Evolutionary conservation across 129 eudicot genomes (phyloP).

Genomic region (Mikania micrantha): DNA sequence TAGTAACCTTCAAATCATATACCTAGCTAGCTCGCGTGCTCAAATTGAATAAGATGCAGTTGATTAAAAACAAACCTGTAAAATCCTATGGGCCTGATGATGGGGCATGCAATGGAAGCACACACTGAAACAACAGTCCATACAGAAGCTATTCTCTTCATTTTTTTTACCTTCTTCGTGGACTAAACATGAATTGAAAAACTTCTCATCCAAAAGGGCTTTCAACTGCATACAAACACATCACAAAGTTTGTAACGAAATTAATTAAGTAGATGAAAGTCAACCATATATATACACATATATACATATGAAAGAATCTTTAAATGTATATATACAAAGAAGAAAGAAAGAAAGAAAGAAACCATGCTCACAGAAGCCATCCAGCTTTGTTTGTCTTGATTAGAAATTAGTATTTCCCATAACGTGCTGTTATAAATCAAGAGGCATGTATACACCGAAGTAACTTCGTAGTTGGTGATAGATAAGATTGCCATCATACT

Average conservation of each 20-base stretch:
- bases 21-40: not conserved
- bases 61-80: not conserved
- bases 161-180: slow-evolving; percentile 21
- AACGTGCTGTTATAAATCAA: too few relatives aligned
- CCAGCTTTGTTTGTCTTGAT: too few relatives aligned
- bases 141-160: slow-evolving; percentile 25
- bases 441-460: too few relatives aligned
- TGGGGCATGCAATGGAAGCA: slow-evolving; percentile 17
- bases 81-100: slow-evolving; percentile 11
- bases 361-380: too few relatives aligned
- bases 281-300: too few relatives aligned
- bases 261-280: too few relatives aligned
- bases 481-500: not conserved
- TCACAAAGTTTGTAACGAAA: not conserved
- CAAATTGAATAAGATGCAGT: not conserved
- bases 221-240: not conserved
- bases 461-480: not conserved
- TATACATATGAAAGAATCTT: too few relatives aligned
- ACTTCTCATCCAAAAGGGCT: slow-evolving; percentile 19
- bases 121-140: slow-evolving; percentile 27
- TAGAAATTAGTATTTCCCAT: too few relatives aligned
- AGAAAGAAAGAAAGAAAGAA: too few relatives aligned
- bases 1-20: too few relatives aligned
- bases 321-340: too few relatives aligned
- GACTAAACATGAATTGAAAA: slow-evolving; percentile 22